Base-by-base conservation (phyloP, 768 basidiomycete genomes). In the Lactarius quietus region DNA sequence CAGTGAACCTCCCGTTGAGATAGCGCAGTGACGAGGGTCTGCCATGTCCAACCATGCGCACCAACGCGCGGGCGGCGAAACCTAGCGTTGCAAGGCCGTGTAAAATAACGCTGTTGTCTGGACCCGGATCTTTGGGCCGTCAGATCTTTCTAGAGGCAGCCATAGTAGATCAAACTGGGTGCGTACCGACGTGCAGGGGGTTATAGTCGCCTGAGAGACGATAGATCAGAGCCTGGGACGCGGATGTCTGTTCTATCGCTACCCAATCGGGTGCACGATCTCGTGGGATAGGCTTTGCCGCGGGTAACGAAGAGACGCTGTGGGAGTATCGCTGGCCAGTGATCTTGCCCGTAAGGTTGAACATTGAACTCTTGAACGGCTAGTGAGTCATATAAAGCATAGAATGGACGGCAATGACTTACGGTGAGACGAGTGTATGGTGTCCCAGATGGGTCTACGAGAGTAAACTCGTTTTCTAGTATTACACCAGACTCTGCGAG, bases 71-170 rank as follows among this genome's bases (percentile, higher is more conserved):
- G 3, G 90, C 93, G 10, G 81, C 89, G 72, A 93, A 93, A 12
- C 93, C 93, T 72, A 84, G 93, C 0, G 88, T 85, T 23, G 88
- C 87, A 33, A 95, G 81, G 35, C 93, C 93, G 72, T 95, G 93
- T 3, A 95, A 81, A 70, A 95, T 93, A 39, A 88, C 85, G 57
- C 87, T 92, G 3, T 89, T 6, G 23, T 14, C 12, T 90, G 71
- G 95, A 94, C 12, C 92, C 90, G 23, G 86, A 80, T 8, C 79
- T 80, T 68, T 85, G 73, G 23, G 91, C 92, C 45, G 90, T 84
- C 18, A 72, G 74, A 1, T 91, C 90, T 77, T 93, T 92, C 43
- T 89, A 48, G n/a, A n/a, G 59, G 63, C 1, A 23, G 39, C 36
- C 18, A 55, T 33, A 36, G 36, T 29, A 20, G 6, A 18, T 10